A percentile compares a stretch with the other conserved stretches of the same genome.
Conservation (phyloP, 2,329 filamentous ascomycete species). For the Talaromyces pinophilus region DNA sequence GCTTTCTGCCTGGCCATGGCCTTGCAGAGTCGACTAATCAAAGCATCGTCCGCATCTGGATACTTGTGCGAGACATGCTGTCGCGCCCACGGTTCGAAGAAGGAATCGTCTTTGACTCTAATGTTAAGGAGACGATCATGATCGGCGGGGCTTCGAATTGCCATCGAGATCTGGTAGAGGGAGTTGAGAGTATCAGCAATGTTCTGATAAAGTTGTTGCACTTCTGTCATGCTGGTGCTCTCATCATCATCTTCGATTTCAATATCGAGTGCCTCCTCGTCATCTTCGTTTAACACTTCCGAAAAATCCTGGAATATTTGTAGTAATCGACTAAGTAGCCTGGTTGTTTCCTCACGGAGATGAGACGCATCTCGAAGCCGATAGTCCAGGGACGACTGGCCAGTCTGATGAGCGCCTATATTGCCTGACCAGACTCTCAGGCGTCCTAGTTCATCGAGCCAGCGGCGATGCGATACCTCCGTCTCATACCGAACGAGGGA, state of each 20-base stretch:
- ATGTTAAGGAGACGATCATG: background rate
- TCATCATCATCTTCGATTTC: background rate
- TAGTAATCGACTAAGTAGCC: background rate
- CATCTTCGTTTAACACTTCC: background rate
- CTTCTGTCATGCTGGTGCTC: background rate
- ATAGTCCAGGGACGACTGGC: background rate
- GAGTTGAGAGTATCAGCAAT: background rate
- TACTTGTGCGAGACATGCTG: constrained; percentile 1
- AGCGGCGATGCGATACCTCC: too few species aligned
- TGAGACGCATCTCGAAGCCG: background rate
- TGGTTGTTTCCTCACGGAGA: background rate
- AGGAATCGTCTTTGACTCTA: background rate
- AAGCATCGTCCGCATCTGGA: background rate
- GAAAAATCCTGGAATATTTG: background rate
- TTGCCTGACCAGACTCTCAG: background rate
- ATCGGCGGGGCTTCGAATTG: background rate
- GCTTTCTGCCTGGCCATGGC: constrained; percentile 1
- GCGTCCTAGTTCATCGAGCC: too few species aligned
- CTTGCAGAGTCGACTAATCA: background rate
- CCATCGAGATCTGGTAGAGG: constrained; percentile 3
- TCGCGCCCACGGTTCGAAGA: background rate
- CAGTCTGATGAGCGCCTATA: background rate
- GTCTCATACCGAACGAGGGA: too few species aligned
- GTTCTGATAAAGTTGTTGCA: background rate
- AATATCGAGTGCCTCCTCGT: background rate